Base-by-base conservation (phyloP, 768 basidiomycete genomes). In the Phanerodontia chrysosporium region DNA sequence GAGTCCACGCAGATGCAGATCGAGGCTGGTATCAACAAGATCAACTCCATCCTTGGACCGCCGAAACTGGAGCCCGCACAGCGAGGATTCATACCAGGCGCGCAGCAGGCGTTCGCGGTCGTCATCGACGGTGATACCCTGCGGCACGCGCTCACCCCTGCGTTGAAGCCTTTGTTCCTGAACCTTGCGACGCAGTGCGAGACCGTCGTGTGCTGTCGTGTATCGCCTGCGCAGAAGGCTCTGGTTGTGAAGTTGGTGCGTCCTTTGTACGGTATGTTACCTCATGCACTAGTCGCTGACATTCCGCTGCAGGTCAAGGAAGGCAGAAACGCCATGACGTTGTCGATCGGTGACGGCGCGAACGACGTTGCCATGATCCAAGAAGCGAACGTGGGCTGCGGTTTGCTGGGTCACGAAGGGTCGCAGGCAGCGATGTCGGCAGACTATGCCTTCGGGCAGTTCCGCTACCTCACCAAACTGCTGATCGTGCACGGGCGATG, bases 291-390 rank as follows among this genome's bases (percentile, higher is more conserved):
- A 35, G 16, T n/a, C 42, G 25, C 25, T 21, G 8, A 52, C 49
- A 2, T 42, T 22, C 39, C 29, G 13, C 12, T 60, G 5, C 60
- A 92, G 92, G 92, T 98, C 71, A 98, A 98, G 67, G 94, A 98
- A 65, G 96, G 96, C 10, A 84, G 89, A 49, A 87, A 92, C 51
- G 95, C 95, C 0, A 97, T 98, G 96, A 96, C 95, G 1, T 73
- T 98, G 28, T 91, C 95, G 0, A 98, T 99, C 55, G 96, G 96
- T 10, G 96, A 98, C 66, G 94, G 93, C 56, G 96, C 96, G 16
- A 98, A 98, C 68, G 96, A 98, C 68, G 96, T 98, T 24, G 95
- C 95, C 6, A 98, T 98, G 96, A 98, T 98, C 59, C 96, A 98
- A 70, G 96, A 96, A 68, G 96, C 96, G n/a, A 95, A 98, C 71